These are phyloP conservation scores for Hura crepitans DNA, from an alignment of 441 rosid species.

Conservation along the genomic window DNA sequence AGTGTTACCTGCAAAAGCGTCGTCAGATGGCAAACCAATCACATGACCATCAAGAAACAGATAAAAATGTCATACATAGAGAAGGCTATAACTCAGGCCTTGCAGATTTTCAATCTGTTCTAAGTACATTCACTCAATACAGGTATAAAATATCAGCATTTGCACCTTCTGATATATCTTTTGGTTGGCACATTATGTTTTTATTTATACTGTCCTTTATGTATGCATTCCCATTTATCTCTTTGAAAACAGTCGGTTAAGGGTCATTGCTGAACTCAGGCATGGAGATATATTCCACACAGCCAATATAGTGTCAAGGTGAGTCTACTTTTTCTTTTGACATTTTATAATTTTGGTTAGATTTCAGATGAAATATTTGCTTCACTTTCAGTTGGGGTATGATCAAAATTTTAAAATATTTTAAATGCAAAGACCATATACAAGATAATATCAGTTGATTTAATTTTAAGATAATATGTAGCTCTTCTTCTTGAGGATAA, in stretches of 20 bases:
- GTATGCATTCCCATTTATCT: slow-evolving; percentile 7
- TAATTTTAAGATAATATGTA: neutral
- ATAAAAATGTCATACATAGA: slow-evolving; percentile 58
- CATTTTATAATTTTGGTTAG: slow-evolving; percentile 5
- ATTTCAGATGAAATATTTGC: slow-evolving; percentile 1
- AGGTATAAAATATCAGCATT: slow-evolving; percentile 48
- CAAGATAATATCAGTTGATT: neutral
- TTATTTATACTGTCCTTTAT: slow-evolving; percentile 16
- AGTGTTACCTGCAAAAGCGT: slow-evolving; percentile 92
- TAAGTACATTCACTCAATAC: slow-evolving; percentile 78
- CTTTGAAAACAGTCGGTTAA: slow-evolving; percentile 64
- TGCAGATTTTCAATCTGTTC: slow-evolving; percentile 82
- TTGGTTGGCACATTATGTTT: slow-evolving; percentile 8
- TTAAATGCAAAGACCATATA: neutral
- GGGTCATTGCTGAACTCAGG: slow-evolving; percentile 93
- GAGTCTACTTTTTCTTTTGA: slow-evolving; percentile 20
- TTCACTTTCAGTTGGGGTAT: neutral
- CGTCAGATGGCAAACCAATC: slow-evolving; percentile 59
- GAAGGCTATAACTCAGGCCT: slow-evolving; percentile 86
- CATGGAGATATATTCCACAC: slow-evolving; percentile 97
- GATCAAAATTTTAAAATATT: neutral
- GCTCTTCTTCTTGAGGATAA: neutral
- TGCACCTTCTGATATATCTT: neutral
- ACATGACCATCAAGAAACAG: slow-evolving; percentile 50
- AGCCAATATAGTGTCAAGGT: slow-evolving; percentile 97